Evolutionary conservation across 129 eudicot species (phyloP).

Genomic region (Artemisia tridentata): DNA sequence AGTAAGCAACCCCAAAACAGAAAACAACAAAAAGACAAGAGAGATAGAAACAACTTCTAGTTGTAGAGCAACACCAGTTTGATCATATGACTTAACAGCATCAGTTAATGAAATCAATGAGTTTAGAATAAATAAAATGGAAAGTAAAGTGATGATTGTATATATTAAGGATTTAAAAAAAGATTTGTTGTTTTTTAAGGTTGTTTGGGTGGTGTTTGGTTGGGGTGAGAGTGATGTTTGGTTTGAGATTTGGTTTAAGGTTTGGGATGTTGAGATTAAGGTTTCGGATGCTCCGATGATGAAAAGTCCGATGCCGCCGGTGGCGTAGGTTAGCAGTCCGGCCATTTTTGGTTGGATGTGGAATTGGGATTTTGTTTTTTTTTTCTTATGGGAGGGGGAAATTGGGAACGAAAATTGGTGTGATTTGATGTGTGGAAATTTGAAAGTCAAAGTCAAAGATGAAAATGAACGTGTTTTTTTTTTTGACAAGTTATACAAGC

Average conservation of each 20-base stretch:
- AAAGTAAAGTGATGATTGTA: constrained; percentile 35
- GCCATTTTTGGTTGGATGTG: constrained; percentile 25
- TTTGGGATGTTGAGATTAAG: constrained; percentile 45
- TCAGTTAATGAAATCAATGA: constrained; percentile 53
- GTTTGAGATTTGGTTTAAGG: constrained; percentile 34
- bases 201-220: constrained; percentile 5
- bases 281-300: constrained; percentile 75
- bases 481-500: too few relatives aligned
- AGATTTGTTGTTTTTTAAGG: constrained; percentile 13
- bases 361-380: background rate
- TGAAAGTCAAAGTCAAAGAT: constrained; percentile 22
- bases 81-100: constrained; percentile 52
- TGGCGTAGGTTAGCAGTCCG: constrained; percentile 60
- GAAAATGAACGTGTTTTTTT: too few relatives aligned
- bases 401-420: background rate
- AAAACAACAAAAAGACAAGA: constrained; percentile 50
- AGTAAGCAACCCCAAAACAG: constrained; percentile 49
- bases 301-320: constrained; percentile 68
- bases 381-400: constrained; percentile 12
- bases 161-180: constrained; percentile 45
- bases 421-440: background rate
- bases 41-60: constrained; percentile 64
- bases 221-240: constrained; percentile 24
- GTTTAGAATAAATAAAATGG: constrained; percentile 52
- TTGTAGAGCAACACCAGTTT: constrained; percentile 59